A percentile compares a stretch with the other conserved stretches of the same genome.
Conservation (phyloP, 805 yeast species). For the Metschnikowia cerradonensis region DNA sequence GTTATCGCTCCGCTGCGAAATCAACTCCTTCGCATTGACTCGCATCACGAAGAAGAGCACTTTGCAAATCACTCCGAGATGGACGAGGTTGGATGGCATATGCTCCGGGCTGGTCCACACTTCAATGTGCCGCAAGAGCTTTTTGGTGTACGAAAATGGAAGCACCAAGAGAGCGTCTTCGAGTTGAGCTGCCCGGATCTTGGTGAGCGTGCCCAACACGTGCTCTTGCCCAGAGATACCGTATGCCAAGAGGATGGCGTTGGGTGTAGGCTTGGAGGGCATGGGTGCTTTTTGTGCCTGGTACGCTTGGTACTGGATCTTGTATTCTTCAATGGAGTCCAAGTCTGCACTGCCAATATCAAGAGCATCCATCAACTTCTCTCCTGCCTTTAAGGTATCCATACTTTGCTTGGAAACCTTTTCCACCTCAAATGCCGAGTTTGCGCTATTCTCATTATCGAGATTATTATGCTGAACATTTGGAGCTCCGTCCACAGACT, state of each 20-base stretch:
- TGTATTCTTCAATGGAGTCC: conserved; percentile 50
- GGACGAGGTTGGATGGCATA: conserved; percentile 40
- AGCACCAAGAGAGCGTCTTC: conserved; percentile 90
- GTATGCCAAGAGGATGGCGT: conserved; percentile 72
- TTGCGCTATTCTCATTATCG: conserved; percentile 38
- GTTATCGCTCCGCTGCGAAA: conserved; percentile 58
- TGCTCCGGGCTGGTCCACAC: conserved; percentile 58
- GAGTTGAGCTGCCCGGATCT: conserved; percentile 77
- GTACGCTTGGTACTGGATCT: conserved; percentile 38
- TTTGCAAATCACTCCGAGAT: conserved; percentile 64
- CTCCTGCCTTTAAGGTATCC: conserved; percentile 94
- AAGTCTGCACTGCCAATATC: conserved; percentile 77
- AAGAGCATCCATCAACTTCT: conserved; percentile 84
- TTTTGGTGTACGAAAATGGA: conserved; percentile 79
- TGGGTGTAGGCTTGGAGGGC: conserved; percentile 58
- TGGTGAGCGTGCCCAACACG: conserved; percentile 65
- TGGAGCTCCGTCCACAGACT: conserved; percentile 16
- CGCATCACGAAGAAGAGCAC: conserved; percentile 71
- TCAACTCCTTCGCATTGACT: conserved; percentile 74
- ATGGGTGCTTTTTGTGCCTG: conserved; percentile 38
- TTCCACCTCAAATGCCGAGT: conserved; percentile 50
- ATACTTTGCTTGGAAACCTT: conserved; percentile 77
- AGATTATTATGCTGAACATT: conserved; percentile 14
- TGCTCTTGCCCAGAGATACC: conserved; percentile 70
- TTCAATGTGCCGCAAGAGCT: conserved; percentile 67